A percentile compares a stretch with the other conserved stretches of the same genome.
These are phyloP conservation scores for Stephania japonica DNA, from an alignment of 164 flowering plant genomes.

Conservation along the genomic window DNA sequence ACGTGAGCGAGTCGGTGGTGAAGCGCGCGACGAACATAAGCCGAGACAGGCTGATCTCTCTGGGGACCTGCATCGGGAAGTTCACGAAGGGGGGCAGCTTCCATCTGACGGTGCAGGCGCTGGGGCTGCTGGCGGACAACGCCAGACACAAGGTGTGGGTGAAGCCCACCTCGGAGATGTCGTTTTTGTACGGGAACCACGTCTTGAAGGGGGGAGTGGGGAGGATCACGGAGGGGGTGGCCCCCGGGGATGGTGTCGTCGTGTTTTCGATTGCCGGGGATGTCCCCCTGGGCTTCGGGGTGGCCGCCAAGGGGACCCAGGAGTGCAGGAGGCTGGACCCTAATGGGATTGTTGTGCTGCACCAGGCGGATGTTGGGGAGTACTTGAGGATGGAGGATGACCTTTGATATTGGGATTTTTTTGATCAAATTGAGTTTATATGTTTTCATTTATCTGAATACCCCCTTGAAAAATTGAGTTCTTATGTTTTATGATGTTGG, in stretches of 20 bases:
- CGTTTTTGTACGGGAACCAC: constrained; percentile 76
- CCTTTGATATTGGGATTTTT: constrained; percentile 10
- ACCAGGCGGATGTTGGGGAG: constrained; percentile 84
- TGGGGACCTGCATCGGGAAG: constrained; percentile 61
- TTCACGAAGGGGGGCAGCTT: constrained; percentile 64
- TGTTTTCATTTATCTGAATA: no score
- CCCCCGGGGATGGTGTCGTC: constrained; percentile 77
- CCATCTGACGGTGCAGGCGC: constrained; percentile 57
- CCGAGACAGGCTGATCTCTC: constrained; percentile 38
- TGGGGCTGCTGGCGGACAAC: constrained; percentile 57
- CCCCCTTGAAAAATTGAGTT: no score
- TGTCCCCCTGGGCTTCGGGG: constrained; percentile 80
- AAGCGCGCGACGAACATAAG: constrained; percentile 60
- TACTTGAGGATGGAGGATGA: constrained; percentile 71
- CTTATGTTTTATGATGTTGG: background rate
- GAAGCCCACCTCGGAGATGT: constrained; percentile 88
- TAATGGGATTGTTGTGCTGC: constrained; percentile 76
- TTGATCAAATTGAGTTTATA: background rate
- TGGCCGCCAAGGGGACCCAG: constrained; percentile 67
- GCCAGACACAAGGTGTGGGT: constrained; percentile 94
- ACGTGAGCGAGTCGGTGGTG: constrained; percentile 51
- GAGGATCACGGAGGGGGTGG: constrained; percentile 67
- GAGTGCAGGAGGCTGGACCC: constrained; percentile 88
- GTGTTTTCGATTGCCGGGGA: constrained; percentile 88
- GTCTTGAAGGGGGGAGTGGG: constrained; percentile 85